Evolutionary conservation across 176 grass and related monocot species (phyloP), one percentile per base, ranked within the genome.

Genomic region (Cocos nucifera): DNA sequence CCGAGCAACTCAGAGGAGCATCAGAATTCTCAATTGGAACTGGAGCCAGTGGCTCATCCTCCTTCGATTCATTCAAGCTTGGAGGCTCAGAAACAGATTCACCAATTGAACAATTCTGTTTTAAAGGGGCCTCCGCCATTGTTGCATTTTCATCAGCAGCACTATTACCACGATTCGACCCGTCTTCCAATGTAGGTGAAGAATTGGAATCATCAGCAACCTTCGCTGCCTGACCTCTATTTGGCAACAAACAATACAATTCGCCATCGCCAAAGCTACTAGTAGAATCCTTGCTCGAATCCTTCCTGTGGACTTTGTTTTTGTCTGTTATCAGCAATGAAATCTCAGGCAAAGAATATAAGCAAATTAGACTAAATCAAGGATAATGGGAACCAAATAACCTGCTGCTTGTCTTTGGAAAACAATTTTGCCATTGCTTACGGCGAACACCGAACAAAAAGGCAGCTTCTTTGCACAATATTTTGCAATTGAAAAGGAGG

Each of bases 401-500:
- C 79, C 84, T 58, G 68, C 78, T 6, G 79, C 67, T 56, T 83
- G 81, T 50, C 85, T 89, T 4, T 58, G 71, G 65, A 83, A 98
- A 52, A 93, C 73, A 51, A 98, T 86, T 78, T 98, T 98, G 35
- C 94, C 94, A 20, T 78, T 75, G 21, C 72, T 86, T 70, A 98
- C 71, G 0, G 88, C 87, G 5, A 98, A 59, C 63, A 93, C 85
- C 0, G 82, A 76, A 15, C 94, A 98, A 48, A 59, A 66, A 0
- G 67, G 63, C 48, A 98, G 77, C 77, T 92, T 98, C 85, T 85
- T 98, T 3, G 88, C 74, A 17, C 94, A 98, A 39, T 92, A 83
- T 61, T 98, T 98, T 22, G 88, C 85, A 12, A 98, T 78, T 0
- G 84, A 85, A 19, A 77, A 63, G 4, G 70, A 63, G 15, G 65